Conservation (phyloP, 2,329 filamentous ascomycete species). For the Grosmannia huntii region DNA sequence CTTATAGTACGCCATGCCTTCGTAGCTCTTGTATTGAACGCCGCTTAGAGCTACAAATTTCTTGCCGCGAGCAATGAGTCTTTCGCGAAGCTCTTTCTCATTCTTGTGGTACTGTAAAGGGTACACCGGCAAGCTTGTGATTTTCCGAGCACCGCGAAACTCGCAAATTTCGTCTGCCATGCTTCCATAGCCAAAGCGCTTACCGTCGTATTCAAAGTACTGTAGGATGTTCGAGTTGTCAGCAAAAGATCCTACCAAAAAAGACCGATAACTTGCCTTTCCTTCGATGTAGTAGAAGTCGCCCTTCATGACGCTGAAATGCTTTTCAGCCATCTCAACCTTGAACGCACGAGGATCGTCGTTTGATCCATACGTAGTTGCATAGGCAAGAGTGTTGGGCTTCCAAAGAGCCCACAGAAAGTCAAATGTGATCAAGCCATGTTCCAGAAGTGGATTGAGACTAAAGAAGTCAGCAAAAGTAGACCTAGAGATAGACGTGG, state of each 20-base stretch:
- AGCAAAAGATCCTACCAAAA: background rate
- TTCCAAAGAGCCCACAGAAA: conserved; percentile 83
- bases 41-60: conserved; percentile 73
- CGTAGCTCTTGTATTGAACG: conserved; percentile 70
- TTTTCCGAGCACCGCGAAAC: conserved; percentile 74
- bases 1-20: conserved; percentile 77
- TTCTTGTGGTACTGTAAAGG: conserved; percentile 72
- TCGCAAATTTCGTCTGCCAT: conserved; percentile 55
- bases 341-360: conserved; percentile 76
- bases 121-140: conserved; percentile 64
- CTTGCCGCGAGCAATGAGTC: conserved; percentile 69
- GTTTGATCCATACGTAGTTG: conserved; percentile 60
- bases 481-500: background rate
- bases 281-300: conserved; percentile 68
- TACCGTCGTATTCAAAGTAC: conserved; percentile 83
- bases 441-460: conserved; percentile 66
- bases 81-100: conserved; percentile 46
- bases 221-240: conserved; percentile 14
- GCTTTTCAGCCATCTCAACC: conserved; percentile 62
- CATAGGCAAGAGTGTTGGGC: conserved; percentile 68
- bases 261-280: conserved; percentile 20
- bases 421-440: conserved; percentile 78
- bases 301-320: conserved; percentile 55
- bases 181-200: conserved; percentile 64
- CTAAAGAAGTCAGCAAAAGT: conserved; percentile 24